Conservation (phyloP, 768 basidiomycete species). For the Tylopilus sp. region DNA sequence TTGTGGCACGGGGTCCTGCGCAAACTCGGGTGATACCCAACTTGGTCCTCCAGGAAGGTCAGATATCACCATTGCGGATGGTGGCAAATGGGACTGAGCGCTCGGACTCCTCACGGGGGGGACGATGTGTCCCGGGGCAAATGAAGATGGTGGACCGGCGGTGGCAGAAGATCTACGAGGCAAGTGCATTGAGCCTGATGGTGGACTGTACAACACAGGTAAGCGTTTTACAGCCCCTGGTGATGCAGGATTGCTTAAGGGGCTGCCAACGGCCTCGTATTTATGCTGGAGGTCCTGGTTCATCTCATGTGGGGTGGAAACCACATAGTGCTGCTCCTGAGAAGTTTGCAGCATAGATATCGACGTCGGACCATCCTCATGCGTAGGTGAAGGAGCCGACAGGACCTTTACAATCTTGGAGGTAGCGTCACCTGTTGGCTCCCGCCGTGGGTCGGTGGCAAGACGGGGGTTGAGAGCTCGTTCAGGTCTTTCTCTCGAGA, state of each 20-base stretch:
- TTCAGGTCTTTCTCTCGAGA: constrained; percentile 17
- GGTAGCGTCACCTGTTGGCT: neutral
- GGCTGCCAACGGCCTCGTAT: neutral
- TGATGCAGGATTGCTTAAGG: constrained; percentile 3
- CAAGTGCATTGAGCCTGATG: constrained; percentile 10
- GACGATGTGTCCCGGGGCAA: constrained; percentile 34
- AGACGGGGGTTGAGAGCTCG: constrained; percentile 21
- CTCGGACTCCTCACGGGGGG: constrained; percentile 40
- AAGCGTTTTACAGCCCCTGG: constrained; percentile 12
- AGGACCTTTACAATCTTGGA: neutral
- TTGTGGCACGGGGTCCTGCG: constrained; percentile 9
- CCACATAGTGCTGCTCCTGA: constrained; percentile 3
- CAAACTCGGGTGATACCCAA: constrained; percentile 12
- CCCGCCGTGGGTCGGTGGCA: constrained; percentile 3
- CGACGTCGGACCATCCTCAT: constrained; percentile 3
- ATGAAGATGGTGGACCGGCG: constrained; percentile 31
- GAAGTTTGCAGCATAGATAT: constrained; percentile 4
- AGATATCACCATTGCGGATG: constrained; percentile 18
- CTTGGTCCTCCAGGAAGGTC: constrained; percentile 20
- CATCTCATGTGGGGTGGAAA: neutral
- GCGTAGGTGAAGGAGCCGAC: neutral
- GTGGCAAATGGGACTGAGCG: constrained; percentile 25
- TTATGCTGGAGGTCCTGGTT: constrained; percentile 2
- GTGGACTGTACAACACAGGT: constrained; percentile 19
- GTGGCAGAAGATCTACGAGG: constrained; percentile 24